A percentile compares a stretch with the other conserved stretches of the same genome.
phyloP scores from a whole-genome alignment of 2,329 filamentous ascomycete genomes.

The Paecilomyces fulvus region DNA sequence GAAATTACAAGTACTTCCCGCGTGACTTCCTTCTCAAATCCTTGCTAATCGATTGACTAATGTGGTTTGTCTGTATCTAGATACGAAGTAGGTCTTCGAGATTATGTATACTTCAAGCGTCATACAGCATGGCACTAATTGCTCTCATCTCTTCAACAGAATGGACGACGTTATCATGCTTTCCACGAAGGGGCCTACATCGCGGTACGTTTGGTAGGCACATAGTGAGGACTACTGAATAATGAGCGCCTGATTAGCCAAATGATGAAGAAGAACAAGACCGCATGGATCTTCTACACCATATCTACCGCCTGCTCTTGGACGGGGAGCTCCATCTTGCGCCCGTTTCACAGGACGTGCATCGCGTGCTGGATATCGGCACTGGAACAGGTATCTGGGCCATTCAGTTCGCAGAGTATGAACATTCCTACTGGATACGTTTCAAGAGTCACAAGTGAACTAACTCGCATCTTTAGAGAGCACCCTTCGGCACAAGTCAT shows the following conservation, averaged over 20 bases:
- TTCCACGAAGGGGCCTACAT: constrained; percentile 16
- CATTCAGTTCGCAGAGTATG: constrained; percentile 8
- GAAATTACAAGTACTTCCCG: constrained; percentile 5
- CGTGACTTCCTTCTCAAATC: no score
- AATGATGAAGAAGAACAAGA: constrained; percentile 1
- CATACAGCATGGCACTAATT: neutral
- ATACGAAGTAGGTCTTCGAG: constrained; percentile 4
- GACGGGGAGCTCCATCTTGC: neutral
- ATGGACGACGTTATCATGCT: constrained; percentile 17
- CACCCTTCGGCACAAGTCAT: constrained; percentile 14
- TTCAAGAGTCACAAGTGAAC: neutral
- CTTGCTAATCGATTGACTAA: no score
- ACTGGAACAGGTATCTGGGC: constrained; percentile 4
- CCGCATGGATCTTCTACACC: neutral
- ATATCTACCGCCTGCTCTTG: neutral
- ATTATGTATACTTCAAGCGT: neutral
- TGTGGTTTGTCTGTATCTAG: neutral
- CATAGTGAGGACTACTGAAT: neutral
- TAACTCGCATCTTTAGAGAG: constrained; percentile 5
- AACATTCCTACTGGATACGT: neutral
- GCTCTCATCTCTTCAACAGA: constrained; percentile 5
- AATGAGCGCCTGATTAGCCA: neutral
- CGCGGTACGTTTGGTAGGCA: constrained; percentile 6
- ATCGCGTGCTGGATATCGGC: neutral
- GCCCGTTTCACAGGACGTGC: neutral